A percentile compares a stretch with the other conserved stretches of the same genome.
These are phyloP conservation scores for Lepidium aucheri DNA, from an alignment of 345 rosid species.

Conservation along the genomic window DNA sequence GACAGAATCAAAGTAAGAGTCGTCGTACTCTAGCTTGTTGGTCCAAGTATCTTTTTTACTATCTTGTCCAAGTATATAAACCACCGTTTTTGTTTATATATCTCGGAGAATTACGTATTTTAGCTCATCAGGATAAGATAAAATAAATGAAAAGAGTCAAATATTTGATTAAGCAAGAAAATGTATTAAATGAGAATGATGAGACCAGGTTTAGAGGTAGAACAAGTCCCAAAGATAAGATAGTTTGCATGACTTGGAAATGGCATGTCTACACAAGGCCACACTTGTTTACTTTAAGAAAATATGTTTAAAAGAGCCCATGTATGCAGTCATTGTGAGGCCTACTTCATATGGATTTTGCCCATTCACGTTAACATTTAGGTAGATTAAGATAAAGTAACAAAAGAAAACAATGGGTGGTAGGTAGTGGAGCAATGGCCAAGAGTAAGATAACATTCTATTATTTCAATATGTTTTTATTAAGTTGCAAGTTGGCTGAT, in stretches of 20 bases:
- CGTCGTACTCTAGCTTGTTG: not conserved
- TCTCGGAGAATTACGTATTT: constrained; percentile 1
- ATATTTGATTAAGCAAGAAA: not conserved
- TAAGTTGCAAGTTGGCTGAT: constrained; percentile 9
- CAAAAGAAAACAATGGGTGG: not conserved
- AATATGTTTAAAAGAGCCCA: not conserved
- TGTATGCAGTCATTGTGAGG: not conserved
- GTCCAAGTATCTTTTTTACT: not conserved
- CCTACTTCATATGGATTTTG: not conserved
- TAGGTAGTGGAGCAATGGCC: constrained; percentile 9
- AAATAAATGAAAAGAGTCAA: not conserved
- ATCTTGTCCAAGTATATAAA: too few relatives aligned
- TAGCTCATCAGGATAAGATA: not conserved
- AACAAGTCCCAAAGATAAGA: constrained; percentile 14
- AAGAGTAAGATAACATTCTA: not conserved
- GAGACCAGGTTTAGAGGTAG: constrained; percentile 7
- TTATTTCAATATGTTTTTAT: too few relatives aligned
- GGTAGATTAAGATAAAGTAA: not conserved
- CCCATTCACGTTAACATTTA: not conserved
- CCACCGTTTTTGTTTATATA: constrained; percentile 22
- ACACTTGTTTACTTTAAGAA: not conserved
- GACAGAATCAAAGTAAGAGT: constrained; percentile 19
- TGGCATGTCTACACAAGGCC: not conserved
- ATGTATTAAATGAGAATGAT: not conserved
- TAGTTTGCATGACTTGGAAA: constrained; percentile 4